These are phyloP conservation scores for Lichina pygmaea DNA, from an alignment of 495 filamentous ascomycete species.

Conservation along the genomic window DNA sequence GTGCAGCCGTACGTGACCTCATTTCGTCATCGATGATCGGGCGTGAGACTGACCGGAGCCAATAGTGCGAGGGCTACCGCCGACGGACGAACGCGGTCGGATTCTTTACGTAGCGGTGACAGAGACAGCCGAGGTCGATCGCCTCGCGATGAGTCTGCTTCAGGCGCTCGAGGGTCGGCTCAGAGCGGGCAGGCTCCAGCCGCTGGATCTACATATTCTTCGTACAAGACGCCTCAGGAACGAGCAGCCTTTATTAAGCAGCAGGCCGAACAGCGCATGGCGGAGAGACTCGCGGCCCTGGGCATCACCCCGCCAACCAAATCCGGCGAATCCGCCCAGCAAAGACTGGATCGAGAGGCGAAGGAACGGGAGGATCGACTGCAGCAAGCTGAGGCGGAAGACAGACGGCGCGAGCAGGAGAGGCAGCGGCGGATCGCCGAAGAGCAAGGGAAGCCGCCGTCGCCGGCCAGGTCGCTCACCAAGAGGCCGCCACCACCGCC, in stretches of 20 bases:
- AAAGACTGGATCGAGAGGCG: slow-evolving; percentile 68
- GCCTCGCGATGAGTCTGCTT: slow-evolving; percentile 12
- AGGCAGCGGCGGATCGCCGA: slow-evolving; percentile 64
- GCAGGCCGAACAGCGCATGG: slow-evolving; percentile 90
- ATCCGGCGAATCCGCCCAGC: slow-evolving; percentile 46
- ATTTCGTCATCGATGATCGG: slow-evolving; percentile 6
- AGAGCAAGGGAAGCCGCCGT: slow-evolving; percentile 41
- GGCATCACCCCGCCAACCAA: slow-evolving; percentile 55
- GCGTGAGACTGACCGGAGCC: neutral
- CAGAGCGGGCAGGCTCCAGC: slow-evolving; percentile 9
- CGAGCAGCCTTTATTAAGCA: slow-evolving; percentile 89
- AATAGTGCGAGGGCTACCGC: neutral
- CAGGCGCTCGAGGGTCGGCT: slow-evolving; percentile 15
- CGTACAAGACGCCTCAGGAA: slow-evolving; percentile 78
- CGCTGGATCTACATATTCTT: slow-evolving; percentile 32
- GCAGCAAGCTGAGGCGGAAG: slow-evolving; percentile 79
- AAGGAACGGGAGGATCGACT: slow-evolving; percentile 68
- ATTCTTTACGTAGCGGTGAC: neutral
- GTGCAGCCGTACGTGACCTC: slow-evolving; percentile 34
- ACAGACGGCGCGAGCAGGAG: slow-evolving; percentile 69
- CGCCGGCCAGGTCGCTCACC: slow-evolving; percentile 21
- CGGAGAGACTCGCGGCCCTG: slow-evolving; percentile 83
- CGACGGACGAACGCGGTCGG: neutral
- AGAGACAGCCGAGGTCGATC: slow-evolving; percentile 1
- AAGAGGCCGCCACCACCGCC: slow-evolving; percentile 75